Evolutionary conservation across 2,329 filamentous ascomycete species (phyloP).

Genomic region (Sclerotinia nivalis): DNA sequence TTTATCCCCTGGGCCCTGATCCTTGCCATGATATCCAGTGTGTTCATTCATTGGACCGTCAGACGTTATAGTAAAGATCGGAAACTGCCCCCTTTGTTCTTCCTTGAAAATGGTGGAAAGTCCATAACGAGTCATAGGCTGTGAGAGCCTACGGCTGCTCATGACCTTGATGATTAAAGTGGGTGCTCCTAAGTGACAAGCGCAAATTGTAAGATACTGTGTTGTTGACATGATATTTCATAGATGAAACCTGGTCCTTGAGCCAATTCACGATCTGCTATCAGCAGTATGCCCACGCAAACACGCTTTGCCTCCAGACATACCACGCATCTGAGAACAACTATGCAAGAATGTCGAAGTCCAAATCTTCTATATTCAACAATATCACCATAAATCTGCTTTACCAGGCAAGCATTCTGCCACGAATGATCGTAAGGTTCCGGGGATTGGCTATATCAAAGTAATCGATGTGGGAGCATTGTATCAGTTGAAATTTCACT

Average conservation of each 20-base stretch:
- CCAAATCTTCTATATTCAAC: background rate
- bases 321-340: background rate
- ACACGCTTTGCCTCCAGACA: background rate
- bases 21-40: slow-evolving; percentile 43
- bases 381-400: background rate
- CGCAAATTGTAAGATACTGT: background rate
- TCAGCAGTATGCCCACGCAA: background rate
- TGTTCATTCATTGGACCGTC: slow-evolving; percentile 35
- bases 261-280: background rate
- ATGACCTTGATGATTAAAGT: background rate
- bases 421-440: background rate
- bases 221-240: background rate
- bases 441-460: too few relatives aligned
- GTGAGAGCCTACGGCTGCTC: background rate
- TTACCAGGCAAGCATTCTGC: background rate
- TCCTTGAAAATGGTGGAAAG: background rate
- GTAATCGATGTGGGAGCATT: background rate
- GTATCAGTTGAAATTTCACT: background rate
- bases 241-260: background rate
- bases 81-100: background rate
- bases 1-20: slow-evolving; percentile 44
- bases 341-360: background rate
- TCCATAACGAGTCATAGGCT: background rate
- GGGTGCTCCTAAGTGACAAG: background rate
- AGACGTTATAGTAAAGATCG: background rate